Evolutionary conservation across 1,284 basidiomycete species (phyloP), one percentile per base, ranked within the genome.

Genomic region (Puccinia novopanici): DNA sequence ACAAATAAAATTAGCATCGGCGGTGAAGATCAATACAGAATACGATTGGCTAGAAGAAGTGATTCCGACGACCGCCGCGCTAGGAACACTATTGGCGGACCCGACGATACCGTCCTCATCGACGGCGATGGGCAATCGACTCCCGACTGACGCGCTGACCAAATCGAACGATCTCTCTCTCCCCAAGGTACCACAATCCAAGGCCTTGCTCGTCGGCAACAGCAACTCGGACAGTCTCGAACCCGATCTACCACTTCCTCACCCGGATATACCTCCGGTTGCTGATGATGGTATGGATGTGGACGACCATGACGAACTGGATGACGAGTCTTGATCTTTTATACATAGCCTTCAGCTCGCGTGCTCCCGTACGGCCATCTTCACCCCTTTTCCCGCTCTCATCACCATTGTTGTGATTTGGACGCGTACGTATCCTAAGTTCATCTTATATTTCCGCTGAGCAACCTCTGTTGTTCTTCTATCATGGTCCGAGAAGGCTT

Each of bases 41-140:
- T 78, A 78, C 45, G 65, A 67, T 42, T 78, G 75, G 75, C 30
- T 78, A 55, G 75, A 78, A 40, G 75, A 78, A 65, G 75, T 78
- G 19, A 78, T 78, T 57, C 74, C 74, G 40, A 17, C 55, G 10
- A 67, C 74, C 37, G 24, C 50, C 52, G 61, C 74, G 10, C 27
- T 76, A 45, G 42, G 59, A 34, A 30, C 57, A 50, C 30, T 76
- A 8, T 61, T 76, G 3, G 50, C 27, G 24, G 74, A 76, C 40
- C 74, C 74, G 12, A 76, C 74, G 45, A 76, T 76, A 27, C 74
- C 74, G n/a, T 67, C 61, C 34, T 65, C 74, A 30, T 76, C 74
- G 19, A 67, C 74, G 0, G 74, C 59, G 67, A 40, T 76, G 34
- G 67, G 61, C 74, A 76, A 76, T 42, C 57, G 45, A 34, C 48